phyloP scores from a whole-genome alignment of 148 eudicot species.

The Camellia sinensis region DNA sequence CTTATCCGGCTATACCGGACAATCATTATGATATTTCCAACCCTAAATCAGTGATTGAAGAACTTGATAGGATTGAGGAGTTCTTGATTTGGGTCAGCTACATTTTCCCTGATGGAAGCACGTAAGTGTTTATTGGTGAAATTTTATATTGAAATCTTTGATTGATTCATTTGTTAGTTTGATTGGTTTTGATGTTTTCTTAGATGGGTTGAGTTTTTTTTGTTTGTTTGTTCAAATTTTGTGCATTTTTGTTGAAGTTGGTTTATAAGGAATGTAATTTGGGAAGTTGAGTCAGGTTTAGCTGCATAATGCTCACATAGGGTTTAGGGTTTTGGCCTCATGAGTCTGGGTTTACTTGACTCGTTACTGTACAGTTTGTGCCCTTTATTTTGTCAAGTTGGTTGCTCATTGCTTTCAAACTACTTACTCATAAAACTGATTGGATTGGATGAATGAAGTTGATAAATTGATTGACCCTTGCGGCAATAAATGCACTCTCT shows the following conservation, averaged over 20 bases:
- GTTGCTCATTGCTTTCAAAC: neutral
- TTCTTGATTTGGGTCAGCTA: slow-evolving; percentile 88
- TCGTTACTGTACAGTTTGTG: neutral
- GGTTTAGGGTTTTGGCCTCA: neutral
- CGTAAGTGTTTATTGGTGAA: slow-evolving; percentile 41
- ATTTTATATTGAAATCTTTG: neutral
- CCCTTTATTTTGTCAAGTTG: neutral
- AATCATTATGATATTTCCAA: slow-evolving; percentile 50
- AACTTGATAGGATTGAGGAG: slow-evolving; percentile 88
- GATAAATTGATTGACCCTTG: neutral
- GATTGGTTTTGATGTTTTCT: neutral
- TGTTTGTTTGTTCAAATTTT: neutral
- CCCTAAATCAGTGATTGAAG: slow-evolving; percentile 65
- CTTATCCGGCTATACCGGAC: slow-evolving; percentile 65
- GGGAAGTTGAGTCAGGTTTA: neutral
- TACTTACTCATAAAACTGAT: neutral
- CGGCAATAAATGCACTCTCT: no score
- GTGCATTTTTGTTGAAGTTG: neutral
- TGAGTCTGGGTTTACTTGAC: neutral
- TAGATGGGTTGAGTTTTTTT: neutral
- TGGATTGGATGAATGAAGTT: neutral
- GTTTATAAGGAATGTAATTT: neutral
- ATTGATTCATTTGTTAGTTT: neutral
- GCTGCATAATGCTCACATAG: neutral
- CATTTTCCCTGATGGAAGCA: slow-evolving; percentile 67